Evolutionary conservation across 1,139 yeast species (phyloP).

Genomic region (Scheffersomyces lignicola): DNA sequence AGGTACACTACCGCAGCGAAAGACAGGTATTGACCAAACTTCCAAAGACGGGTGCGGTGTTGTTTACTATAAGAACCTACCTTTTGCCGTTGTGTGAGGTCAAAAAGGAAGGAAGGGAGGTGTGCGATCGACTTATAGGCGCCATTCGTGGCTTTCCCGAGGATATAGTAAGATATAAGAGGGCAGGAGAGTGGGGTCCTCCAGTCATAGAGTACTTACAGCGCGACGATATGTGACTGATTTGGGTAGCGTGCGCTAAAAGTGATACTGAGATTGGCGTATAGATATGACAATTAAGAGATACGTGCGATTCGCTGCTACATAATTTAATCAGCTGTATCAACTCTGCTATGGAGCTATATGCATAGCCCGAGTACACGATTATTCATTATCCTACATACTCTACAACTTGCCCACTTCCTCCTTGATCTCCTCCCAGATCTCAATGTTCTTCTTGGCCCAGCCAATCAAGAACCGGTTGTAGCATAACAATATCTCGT

Average conservation of each 20-base stretch:
- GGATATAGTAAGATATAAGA: constrained; percentile 39
- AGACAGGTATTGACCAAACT: constrained; percentile 61
- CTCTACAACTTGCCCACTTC: constrained; percentile 34
- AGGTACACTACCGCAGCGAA: constrained; percentile 60
- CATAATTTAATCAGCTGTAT: too few species aligned
- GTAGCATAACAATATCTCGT: constrained; percentile 48
- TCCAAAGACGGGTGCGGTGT: constrained; percentile 52
- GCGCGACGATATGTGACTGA: not conserved
- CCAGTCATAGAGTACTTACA: constrained; percentile 32
- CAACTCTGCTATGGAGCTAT: too few species aligned
- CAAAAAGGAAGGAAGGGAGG: constrained; percentile 51
- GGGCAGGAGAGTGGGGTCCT: constrained; percentile 42
- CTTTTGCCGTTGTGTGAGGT: constrained; percentile 58
- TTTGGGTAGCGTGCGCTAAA: too few species aligned
- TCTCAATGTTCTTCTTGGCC: constrained; percentile 69
- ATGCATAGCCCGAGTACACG: too few species aligned
- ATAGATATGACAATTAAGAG: too few species aligned
- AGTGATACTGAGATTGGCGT: too few species aligned
- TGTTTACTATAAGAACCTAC: constrained; percentile 67
- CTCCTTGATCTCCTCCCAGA: constrained; percentile 69
- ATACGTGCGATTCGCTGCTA: too few species aligned
- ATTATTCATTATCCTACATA: too few species aligned
- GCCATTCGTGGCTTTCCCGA: constrained; percentile 41
- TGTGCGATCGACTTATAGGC: constrained; percentile 38
- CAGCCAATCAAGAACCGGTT: constrained; percentile 61